Percentiles rank a stretch among this genome's conserved stretches.
phyloP scores from a whole-genome alignment of 805 yeast species.

The Candida corydali region DNA sequence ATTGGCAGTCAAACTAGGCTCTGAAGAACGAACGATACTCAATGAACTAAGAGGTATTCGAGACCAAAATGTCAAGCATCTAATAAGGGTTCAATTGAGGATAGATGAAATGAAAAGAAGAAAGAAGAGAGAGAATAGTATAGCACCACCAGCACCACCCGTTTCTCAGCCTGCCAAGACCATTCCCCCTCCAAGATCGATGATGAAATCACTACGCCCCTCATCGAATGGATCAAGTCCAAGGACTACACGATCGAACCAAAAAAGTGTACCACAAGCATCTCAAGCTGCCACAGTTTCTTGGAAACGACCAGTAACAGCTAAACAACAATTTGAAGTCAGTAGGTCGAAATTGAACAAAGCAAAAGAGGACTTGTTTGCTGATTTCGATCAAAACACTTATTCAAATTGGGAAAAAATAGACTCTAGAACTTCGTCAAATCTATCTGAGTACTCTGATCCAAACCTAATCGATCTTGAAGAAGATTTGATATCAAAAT shows the following conservation, averaged over 20 bases:
- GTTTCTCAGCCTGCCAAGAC: too few relatives aligned
- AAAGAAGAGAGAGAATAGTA: constrained; percentile 11
- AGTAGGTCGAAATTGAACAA: constrained; percentile 5
- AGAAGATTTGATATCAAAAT: constrained; percentile 7
- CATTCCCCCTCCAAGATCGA: constrained; percentile 15
- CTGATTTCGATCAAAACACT: constrained; percentile 37
- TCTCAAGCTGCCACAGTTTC: constrained; percentile 27
- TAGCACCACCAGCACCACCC: constrained; percentile 10
- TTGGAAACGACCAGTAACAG: constrained; percentile 21
- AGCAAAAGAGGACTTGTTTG: constrained; percentile 22
- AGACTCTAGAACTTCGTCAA: constrained; percentile 9
- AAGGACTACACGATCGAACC: constrained; percentile 3
- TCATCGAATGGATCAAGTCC: constrained; percentile 10
- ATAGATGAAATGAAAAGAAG: constrained; percentile 33
- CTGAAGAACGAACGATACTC: constrained; percentile 23
- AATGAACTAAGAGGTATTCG: constrained; percentile 33
- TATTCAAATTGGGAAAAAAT: constrained; percentile 3
- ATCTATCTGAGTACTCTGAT: constrained; percentile 6
- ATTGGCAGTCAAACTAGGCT: constrained; percentile 22
- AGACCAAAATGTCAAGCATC: constrained; percentile 41
- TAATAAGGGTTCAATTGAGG: constrained; percentile 36
- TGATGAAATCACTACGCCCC: constrained; percentile 31
- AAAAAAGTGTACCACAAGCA: constrained; percentile 18
- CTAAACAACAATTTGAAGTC: constrained; percentile 3
- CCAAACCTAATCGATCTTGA: constrained; percentile 8